Evolutionary conservation across 2,329 filamentous ascomycete species (phyloP).

Genomic region (Beauveria asiatica): DNA sequence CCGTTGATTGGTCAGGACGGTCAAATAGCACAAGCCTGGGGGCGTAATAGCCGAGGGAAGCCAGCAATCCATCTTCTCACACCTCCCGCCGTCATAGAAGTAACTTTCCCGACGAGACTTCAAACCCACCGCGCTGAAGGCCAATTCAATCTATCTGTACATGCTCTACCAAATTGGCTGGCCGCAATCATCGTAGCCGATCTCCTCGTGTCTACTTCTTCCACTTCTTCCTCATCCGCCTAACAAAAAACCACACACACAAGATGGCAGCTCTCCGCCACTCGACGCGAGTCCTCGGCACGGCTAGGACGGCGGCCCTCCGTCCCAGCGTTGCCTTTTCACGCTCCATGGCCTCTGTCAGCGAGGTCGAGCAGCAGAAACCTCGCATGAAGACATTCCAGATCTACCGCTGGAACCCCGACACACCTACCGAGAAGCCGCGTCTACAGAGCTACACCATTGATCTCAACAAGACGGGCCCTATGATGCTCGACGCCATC

Average conservation of each 20-base stretch:
- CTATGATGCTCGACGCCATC: slow-evolving; percentile 94
- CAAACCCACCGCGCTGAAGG: background rate
- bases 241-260: slow-evolving; percentile 16
- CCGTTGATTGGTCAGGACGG: slow-evolving; percentile 5
- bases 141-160: background rate
- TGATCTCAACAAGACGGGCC: slow-evolving; percentile 97
- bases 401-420: slow-evolving; percentile 98
- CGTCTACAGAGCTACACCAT: slow-evolving; percentile 91
- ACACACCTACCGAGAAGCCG: slow-evolving; percentile 85
- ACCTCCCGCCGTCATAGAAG: background rate
- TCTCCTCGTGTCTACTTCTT: background rate
- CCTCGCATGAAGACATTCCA: slow-evolving; percentile 87
- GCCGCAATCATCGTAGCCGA: background rate
- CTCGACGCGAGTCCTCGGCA: slow-evolving; percentile 42
- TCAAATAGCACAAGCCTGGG: background rate
- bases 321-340: slow-evolving; percentile 34
- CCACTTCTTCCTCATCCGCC: background rate
- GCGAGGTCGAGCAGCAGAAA: slow-evolving; percentile 52
- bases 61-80: background rate
- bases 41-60: slow-evolving; percentile 12
- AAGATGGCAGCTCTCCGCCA: slow-evolving; percentile 54
- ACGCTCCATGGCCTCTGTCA: slow-evolving; percentile 48
- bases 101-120: background rate
- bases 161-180: background rate
- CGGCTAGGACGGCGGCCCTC: slow-evolving; percentile 31